Evolutionary conservation across 2,329 filamentous ascomycete genomes (phyloP), one percentile per base, ranked within the genome.

Genomic region (Pseudocercospora cruenta): DNA sequence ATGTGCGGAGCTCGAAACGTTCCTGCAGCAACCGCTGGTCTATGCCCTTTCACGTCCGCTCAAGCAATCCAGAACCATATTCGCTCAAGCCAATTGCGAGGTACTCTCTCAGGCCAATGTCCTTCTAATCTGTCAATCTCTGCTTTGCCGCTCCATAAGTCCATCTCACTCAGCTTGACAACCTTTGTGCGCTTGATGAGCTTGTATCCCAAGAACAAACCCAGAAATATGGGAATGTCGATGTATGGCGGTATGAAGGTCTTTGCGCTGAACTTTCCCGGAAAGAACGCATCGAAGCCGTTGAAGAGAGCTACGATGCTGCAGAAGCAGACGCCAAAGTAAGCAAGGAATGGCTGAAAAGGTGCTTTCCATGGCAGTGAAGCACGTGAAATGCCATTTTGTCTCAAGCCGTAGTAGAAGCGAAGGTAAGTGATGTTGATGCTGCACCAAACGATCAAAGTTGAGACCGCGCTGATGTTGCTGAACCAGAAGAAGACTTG

Each of bases 401-500:
- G 73, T 55, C 80, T 79, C 60, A 90, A 77, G 5, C 81, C 88
- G 4, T 80, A 78, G 33, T 88, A 85, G 80, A 90, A 90, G 26
- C 88, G 86, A 24, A 90, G 78, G 0, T 86, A 89, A 0, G 87
- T 84, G 60, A 90, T 80, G 10, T 87, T 84, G 64, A 90, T 90
- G 66, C 85, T 82, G 69, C 86, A 83, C 87, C 88, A 90, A 59
- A 85, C 86, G 5, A 90, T 78, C 77, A 90, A 87, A 74, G 89
- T 90, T 0, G 87, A 89, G 0, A 90, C 87, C 9, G 87, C 87
- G 61, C 89, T 86, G 54, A 90, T 83, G 64, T 89, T 89, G 72
- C 89, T 87, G 24, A 90, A 77, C 87, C 88, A 90, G 1, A 82
- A 84, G 87, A 87, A 90, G 2, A 90, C 76, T 69, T 89, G 82